These are phyloP conservation scores for Dothideomycetidae sp. DNA, from an alignment of 2,329 filamentous ascomycete genomes.

Conservation along the genomic window DNA sequence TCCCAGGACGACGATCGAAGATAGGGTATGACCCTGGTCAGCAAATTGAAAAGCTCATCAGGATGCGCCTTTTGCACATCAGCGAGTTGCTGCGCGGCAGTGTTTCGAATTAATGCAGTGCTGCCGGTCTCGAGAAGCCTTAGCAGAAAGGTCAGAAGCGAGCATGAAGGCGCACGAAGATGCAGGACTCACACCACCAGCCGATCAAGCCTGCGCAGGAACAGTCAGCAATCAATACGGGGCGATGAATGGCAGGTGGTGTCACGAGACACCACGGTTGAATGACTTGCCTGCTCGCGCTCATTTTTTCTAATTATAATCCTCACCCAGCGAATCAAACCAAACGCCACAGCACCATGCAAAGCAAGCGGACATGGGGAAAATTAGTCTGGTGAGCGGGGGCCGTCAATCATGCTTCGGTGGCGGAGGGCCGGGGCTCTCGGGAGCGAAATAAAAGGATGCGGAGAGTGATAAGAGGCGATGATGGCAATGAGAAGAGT, in stretches of 20 bases:
- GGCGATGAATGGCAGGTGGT: constrained; percentile 6
- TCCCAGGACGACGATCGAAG: constrained; percentile 94
- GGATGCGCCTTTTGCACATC: constrained; percentile 98
- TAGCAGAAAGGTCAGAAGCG: constrained; percentile 10
- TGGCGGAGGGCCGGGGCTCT: too few species aligned
- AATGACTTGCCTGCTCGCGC: constrained; percentile 13
- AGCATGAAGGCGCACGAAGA: not conserved
- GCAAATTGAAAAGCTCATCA: constrained; percentile 89
- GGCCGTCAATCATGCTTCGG: too few species aligned
- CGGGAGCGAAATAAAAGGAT: too few species aligned
- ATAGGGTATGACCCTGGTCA: constrained; percentile 90
- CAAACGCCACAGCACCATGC: constrained; percentile 9
- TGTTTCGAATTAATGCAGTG: constrained; percentile 89
- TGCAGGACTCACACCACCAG: constrained; percentile 20
- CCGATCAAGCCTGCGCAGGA: constrained; percentile 25
- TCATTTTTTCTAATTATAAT: constrained; percentile 10
- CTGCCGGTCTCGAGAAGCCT: constrained; percentile 95
- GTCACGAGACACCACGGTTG: not conserved
- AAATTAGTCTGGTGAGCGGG: too few species aligned
- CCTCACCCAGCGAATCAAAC: constrained; percentile 2
- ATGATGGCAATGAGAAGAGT: not conserved
- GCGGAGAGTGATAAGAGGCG: too few species aligned
- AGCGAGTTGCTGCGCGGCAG: constrained; percentile 87
- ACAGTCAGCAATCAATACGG: constrained; percentile 10
- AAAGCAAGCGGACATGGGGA: not conserved